These are phyloP conservation scores for Raffaelea ambrosiae DNA, from an alignment of 2,329 filamentous ascomycete genomes.

Conservation along the genomic window DNA sequence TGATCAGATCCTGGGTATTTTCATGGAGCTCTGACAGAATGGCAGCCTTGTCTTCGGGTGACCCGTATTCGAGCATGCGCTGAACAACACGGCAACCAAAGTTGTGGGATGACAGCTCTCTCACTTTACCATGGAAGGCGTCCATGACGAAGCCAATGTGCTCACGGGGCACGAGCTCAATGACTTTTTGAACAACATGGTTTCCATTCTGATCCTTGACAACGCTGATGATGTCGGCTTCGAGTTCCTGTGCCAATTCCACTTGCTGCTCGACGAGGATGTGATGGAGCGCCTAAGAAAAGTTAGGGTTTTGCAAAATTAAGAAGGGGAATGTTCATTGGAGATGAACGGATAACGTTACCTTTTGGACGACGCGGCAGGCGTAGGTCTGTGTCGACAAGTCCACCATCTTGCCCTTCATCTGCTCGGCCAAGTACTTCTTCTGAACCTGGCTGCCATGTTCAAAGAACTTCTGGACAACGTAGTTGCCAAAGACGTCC, in stretches of 20 bases:
- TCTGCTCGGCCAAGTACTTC: conserved; percentile 72
- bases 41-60: conserved; percentile 57
- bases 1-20: conserved; percentile 63
- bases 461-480: conserved; percentile 96
- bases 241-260: conserved; percentile 54
- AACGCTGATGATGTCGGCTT: conserved; percentile 65
- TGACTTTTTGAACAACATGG: conserved; percentile 91
- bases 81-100: conserved; percentile 94
- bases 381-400: conserved; percentile 86
- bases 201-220: conserved; percentile 89
- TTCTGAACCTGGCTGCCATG: conserved; percentile 93
- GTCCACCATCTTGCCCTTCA: conserved; percentile 75
- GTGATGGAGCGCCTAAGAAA: conserved; percentile 69
- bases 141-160: conserved; percentile 81
- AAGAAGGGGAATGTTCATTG: too few relatives aligned
- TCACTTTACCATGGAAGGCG: conserved; percentile 67
- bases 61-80: conserved; percentile 77
- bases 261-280: conserved; percentile 81
- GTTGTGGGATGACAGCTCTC: conserved; percentile 63
- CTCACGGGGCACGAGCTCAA: conserved; percentile 68
- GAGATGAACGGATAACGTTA: too few relatives aligned
- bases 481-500: conserved; percentile 96
- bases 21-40: conserved; percentile 74
- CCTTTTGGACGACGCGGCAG: conserved; percentile 93
- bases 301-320: not conserved